phyloP scores from a whole-genome alignment of 2,329 filamentous ascomycete genomes.

The Grosmannia clavigera region DNA sequence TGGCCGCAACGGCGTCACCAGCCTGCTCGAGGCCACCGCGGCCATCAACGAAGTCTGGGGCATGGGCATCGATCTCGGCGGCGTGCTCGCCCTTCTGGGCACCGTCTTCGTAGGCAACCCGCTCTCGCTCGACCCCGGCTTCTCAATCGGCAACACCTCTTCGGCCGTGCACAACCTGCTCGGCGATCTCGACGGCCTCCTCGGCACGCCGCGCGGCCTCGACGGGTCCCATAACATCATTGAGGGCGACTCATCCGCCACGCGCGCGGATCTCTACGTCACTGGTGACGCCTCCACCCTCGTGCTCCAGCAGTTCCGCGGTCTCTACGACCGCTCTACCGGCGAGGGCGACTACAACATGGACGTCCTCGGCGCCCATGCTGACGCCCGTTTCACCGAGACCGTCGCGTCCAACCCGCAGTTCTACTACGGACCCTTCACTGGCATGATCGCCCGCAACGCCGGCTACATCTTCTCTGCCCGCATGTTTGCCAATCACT shows the following conservation, averaged over 20 bases:
- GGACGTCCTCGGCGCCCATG: constrained; percentile 28
- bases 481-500: constrained; percentile 31
- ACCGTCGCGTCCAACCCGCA: constrained; percentile 34
- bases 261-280: constrained; percentile 38
- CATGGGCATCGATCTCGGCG: constrained; percentile 32
- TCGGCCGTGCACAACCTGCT: constrained; percentile 24
- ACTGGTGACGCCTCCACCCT: constrained; percentile 36
- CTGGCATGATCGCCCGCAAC: constrained; percentile 34
- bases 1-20: constrained; percentile 15
- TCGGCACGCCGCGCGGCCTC: constrained; percentile 34
- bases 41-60: constrained; percentile 24
- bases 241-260: constrained; percentile 40
- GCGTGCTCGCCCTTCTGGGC: constrained; percentile 30
- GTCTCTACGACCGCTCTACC: constrained; percentile 28
- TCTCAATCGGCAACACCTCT: constrained; percentile 12
- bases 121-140: constrained; percentile 30
- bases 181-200: constrained; percentile 28
- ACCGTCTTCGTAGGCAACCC: constrained; percentile 37
- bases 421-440: constrained; percentile 27
- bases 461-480: constrained; percentile 33
- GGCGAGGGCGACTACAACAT: constrained; percentile 20
- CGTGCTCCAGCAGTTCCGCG: constrained; percentile 38
- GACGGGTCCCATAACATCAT: constrained; percentile 41
- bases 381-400: constrained; percentile 31
- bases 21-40: constrained; percentile 13